Conservation (phyloP, 768 basidiomycete species). For the Mycena alexandri region DNA sequence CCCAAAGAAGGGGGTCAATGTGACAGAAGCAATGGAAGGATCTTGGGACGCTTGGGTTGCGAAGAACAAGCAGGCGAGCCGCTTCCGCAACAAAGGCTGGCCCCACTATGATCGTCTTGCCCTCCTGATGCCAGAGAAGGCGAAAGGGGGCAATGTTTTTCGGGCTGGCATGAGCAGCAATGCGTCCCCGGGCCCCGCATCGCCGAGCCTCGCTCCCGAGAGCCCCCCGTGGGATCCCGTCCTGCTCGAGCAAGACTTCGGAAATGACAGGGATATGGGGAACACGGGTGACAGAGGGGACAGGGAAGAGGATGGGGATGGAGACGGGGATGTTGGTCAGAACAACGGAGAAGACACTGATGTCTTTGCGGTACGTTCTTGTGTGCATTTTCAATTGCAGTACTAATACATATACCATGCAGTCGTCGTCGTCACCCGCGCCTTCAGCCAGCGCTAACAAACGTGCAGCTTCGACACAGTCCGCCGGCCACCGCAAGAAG, state of each 20-base stretch:
- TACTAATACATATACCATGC: not conserved
- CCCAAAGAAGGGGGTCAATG: not conserved
- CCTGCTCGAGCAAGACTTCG: not conserved
- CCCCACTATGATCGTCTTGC: constrained; percentile 20
- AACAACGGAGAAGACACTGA: not conserved
- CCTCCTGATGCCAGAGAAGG: constrained; percentile 14
- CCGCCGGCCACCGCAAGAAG: not conserved
- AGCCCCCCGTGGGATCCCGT: not conserved
- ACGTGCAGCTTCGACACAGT: not conserved
- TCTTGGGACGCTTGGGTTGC: constrained; percentile 27
- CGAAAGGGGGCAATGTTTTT: constrained; percentile 7
- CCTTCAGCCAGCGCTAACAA: not conserved
- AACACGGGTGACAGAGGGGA: not conserved
- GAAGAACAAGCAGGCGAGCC: not conserved
- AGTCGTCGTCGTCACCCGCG: not conserved
- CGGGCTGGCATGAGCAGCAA: not conserved
- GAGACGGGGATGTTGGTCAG: not conserved
- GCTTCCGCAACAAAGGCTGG: constrained; percentile 11
- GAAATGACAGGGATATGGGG: not conserved
- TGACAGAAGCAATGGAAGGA: constrained; percentile 2
- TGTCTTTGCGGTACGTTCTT: not conserved
- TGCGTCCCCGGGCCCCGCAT: not conserved
- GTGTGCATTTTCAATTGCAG: no score
- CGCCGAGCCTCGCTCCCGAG: no score
- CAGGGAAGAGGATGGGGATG: not conserved